Evolutionary conservation across 768 basidiomycete species (phyloP).

Genomic region (Pleurotus tuoliensis): DNA sequence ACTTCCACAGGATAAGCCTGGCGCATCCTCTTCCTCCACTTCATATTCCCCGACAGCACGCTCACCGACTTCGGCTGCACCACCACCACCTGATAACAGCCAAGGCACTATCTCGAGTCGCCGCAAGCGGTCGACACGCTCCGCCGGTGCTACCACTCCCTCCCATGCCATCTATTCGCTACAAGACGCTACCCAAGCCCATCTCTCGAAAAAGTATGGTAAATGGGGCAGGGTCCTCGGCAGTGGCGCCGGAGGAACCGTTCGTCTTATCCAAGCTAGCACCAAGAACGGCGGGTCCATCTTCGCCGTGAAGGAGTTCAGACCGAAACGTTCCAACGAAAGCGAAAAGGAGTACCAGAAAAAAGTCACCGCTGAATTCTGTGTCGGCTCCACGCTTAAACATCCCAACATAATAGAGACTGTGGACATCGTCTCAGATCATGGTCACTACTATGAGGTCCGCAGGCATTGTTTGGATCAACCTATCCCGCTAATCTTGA

Average conservation of each 20-base stretch:
- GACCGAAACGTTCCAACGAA: constrained; percentile 85
- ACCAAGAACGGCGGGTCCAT: constrained; percentile 78
- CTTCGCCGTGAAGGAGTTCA: constrained; percentile 97
- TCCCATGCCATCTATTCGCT: constrained; percentile 51
- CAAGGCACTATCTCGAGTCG: constrained; percentile 14
- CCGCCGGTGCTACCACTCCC: constrained; percentile 19
- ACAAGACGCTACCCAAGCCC: constrained; percentile 81
- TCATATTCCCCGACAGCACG: constrained; percentile 20
- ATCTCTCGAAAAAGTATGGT: constrained; percentile 97
- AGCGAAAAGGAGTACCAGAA: constrained; percentile 97
- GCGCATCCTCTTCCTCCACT: constrained; percentile 34
- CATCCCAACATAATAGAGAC: constrained; percentile 97
- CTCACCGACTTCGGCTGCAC: constrained; percentile 18
- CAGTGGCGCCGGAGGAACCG: constrained; percentile 97
- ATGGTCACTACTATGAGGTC: constrained; percentile 98
- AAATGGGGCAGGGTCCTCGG: constrained; percentile 97
- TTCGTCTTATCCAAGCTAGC: constrained; percentile 88
- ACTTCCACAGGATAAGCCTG: constrained; percentile 37
- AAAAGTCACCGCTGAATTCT: constrained; percentile 99
- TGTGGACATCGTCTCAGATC: constrained; percentile 95
- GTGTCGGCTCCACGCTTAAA: constrained; percentile 91
- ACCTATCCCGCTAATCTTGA: constrained; percentile 8
- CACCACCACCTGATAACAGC: constrained; percentile 9
- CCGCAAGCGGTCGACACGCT: constrained; percentile 14
- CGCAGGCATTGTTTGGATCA: constrained; percentile 16